Evolutionary conservation across 176 grass and related monocot genomes (phyloP), one percentile per base, ranked within the genome.

Genomic region (Carex pumila): DNA sequence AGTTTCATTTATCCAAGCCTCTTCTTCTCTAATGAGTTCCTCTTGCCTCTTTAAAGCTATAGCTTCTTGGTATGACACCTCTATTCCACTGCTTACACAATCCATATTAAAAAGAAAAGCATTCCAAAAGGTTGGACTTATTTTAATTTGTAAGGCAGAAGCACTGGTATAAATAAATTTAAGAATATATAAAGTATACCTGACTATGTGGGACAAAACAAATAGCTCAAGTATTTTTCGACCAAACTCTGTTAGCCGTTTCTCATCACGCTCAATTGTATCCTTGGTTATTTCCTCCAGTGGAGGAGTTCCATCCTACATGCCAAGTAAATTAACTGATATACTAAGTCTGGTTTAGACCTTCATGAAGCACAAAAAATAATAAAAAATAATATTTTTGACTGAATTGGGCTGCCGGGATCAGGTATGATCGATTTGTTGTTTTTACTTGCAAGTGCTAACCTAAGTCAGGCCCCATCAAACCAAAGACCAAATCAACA

Each of bases 1-100:
- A 79, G 71, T 86, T 87, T 93, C 91, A 73, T 88, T 90, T 53
- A 89, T 90, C 49, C 88, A 82, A 81, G 92, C 92, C 66, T 85
- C 92, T 85, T 95, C 95, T 88, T 99, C 96, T 36, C 89, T 92
- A 91, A 99, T 99, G 65, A 99, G 91, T 84, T 99, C 93, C 84
- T 99, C 96, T 85, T 99, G 96, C 81, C 91, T 99, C 91, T 92
- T 95, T 79, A 99, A 85, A 78, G 93, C 91, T 89, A 99, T 91
- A 90, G 87, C 93, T 87, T 99, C 96, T 90, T 93, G 85, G 65
- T 99, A 95, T 58, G 93, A 86, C 39, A 99, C 89, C 47, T 99
- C 93, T 53, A 99, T 83, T 79, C 84, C 90, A 90, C 93, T 99
- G 88, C 89, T 82, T 58, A 71, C 82, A 64, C 53, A 87, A 65